Evolutionary conservation across 2,329 filamentous ascomycete genomes (phyloP).

Genomic region (Chaetomium sp.): DNA sequence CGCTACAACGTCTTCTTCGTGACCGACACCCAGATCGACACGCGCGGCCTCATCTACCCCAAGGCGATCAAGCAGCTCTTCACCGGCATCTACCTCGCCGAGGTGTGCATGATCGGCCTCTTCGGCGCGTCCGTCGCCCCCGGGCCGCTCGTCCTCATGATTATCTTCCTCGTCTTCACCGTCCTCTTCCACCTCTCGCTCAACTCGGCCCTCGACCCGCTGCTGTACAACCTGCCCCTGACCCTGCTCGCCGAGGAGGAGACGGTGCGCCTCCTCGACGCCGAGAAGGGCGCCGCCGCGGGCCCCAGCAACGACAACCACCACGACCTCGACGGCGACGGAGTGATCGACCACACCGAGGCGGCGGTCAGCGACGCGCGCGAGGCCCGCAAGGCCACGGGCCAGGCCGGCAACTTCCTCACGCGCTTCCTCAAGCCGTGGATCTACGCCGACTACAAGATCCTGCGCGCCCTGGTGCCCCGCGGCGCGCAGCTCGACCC

Average conservation of each 20-base stretch:
- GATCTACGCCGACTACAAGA: conserved; percentile 70
- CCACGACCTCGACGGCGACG: conserved; percentile 31
- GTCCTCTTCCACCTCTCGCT: conserved; percentile 74
- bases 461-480: conserved; percentile 70
- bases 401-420: conserved; percentile 59
- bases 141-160: conserved; percentile 74
- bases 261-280: conserved; percentile 35
- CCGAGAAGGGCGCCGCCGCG: conserved; percentile 28
- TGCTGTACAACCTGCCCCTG: conserved; percentile 78
- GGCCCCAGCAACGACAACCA: conserved; percentile 20
- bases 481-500: conserved; percentile 52
- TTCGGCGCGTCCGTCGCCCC: conserved; percentile 70
- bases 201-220: conserved; percentile 71
- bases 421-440: conserved; percentile 76
- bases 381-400: conserved; percentile 44
- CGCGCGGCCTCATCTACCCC: conserved; percentile 83
- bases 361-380: conserved; percentile 26
- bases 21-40: conserved; percentile 78
- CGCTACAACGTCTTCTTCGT: conserved; percentile 91
- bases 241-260: conserved; percentile 59
- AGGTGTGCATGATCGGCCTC: conserved; percentile 81
- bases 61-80: conserved; percentile 86
- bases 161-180: conserved; percentile 74
- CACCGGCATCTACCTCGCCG: conserved; percentile 78
- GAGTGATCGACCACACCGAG: conserved; percentile 29